These are phyloP conservation scores for Quercus alba DNA, from an alignment of 306 rosid species.

Conservation along the genomic window DNA sequence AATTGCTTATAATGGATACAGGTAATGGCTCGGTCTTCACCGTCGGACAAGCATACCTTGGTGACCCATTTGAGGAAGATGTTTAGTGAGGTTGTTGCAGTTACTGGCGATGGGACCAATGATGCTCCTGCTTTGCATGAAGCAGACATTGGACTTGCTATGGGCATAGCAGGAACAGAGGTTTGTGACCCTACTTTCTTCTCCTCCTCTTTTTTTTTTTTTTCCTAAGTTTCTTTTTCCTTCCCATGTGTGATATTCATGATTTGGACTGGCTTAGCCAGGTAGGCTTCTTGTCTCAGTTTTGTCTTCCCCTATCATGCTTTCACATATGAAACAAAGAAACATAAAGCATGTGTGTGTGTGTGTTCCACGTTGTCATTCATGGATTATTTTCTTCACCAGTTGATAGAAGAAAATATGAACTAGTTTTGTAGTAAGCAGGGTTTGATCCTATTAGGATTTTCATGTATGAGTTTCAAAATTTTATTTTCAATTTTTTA, in stretches of 20 bases:
- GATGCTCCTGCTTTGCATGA: slow-evolving; percentile 98
- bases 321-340: background rate
- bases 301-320: background rate
- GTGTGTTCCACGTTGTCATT: background rate
- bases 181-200: slow-evolving; percentile 31
- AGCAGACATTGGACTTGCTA: slow-evolving; percentile 95
- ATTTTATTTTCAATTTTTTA: background rate
- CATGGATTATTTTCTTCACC: background rate
- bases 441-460: no score
- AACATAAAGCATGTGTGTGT: background rate
- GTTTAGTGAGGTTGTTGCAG: slow-evolving; percentile 91
- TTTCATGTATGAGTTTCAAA: background rate
- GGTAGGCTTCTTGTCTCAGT: background rate
- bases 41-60: slow-evolving; percentile 71
- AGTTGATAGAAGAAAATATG: no score
- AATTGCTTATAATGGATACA: slow-evolving; percentile 36
- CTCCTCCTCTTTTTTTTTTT: background rate
- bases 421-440: no score
- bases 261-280: background rate
- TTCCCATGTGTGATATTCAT: background rate
- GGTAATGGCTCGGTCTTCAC: slow-evolving; percentile 97
- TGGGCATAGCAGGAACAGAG: slow-evolving; percentile 99
- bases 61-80: slow-evolving; percentile 62
- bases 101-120: slow-evolving; percentile 95
- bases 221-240: background rate